These are phyloP conservation scores for Fonsecaea erecta DNA, from an alignment of 2,329 filamentous ascomycete species.

Conservation along the genomic window DNA sequence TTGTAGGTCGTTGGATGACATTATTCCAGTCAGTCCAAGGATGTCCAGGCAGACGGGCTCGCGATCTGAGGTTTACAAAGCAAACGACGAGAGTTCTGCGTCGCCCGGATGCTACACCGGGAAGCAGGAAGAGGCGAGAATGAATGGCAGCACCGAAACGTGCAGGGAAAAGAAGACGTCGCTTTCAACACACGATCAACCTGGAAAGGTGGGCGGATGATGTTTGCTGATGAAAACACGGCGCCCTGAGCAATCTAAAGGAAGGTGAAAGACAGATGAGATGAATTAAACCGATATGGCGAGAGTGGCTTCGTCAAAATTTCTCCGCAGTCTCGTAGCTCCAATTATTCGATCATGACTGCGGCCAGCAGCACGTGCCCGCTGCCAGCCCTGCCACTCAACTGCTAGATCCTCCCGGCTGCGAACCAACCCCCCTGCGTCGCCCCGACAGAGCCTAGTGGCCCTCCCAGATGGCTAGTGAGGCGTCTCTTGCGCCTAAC, in stretches of 20 bases:
- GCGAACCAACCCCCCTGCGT: background rate
- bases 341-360: conserved; percentile 2
- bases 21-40: conserved; percentile 42
- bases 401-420: background rate
- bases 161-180: conserved; percentile 3
- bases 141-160: conserved; percentile 26
- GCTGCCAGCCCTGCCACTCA: background rate
- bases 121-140: conserved; percentile 27
- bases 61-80: background rate
- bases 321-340: conserved; percentile 1
- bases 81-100: conserved; percentile 5
- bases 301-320: background rate
- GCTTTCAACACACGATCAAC: conserved; percentile 13
- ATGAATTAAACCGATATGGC: background rate
- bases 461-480: background rate
- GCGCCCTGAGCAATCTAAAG: background rate
- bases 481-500: too few relatives aligned
- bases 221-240: conserved; percentile 13
- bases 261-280: background rate
- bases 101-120: conserved; percentile 32
- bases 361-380: background rate
- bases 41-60: conserved; percentile 15
- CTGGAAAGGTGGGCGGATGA: background rate
- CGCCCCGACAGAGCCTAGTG: background rate
- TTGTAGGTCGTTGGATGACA: conserved; percentile 54